Evolutionary conservation across 225 moss, liverwort and hornwort genomes (phyloP), one percentile per base, ranked within the genome.

Genomic region (Pleurozium schreberi): DNA sequence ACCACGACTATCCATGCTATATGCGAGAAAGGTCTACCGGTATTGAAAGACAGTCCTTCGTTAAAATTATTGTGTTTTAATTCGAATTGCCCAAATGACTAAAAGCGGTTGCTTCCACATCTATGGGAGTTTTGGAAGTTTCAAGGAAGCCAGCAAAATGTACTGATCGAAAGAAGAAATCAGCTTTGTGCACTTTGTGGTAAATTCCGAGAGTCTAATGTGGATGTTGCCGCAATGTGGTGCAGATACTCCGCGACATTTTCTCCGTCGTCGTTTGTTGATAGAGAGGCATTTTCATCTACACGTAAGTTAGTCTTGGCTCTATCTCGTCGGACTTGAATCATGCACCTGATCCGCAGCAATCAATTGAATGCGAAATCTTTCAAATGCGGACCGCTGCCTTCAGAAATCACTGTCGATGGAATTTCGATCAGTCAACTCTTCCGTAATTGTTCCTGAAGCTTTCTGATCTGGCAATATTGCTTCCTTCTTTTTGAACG

Each of bases 171-270:
- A 59, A 34, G 73, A 59, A 59, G 70, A 73, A 34, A 59, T 34
- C 22, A 87, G 53, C 87, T 65, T 31, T 55, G 87, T 40, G 78
- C 57, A 30, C 21, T 65, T 50, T 22, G 53, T 40, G 53, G 11
- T 12, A 12, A 59, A 82, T 86, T 60, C 53, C 53, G 50, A 82
- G 69, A 38, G 68, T 59, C 25, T 76, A 69, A 73, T 52, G 65
- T 63, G 58, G 59, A n/a, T 66, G 67, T 87, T 75, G 90, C 65
- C 47, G 34, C 82, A 82, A 71, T 82, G 61, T 64, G 85, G 65
- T 90, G 84, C 92, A 93, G 91, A 74, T 91, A 87, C 80, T 88
- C 90, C 64, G 90, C 85, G 28, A 70, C 68, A 61, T 93, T 85
- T 82, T 89, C 89, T 64, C 91, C 88, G n/a, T 26, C 87, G 61